Evolutionary conservation across 495 filamentous ascomycete genomes (phyloP).

Genomic region (Penicillium atrosanguineum): DNA sequence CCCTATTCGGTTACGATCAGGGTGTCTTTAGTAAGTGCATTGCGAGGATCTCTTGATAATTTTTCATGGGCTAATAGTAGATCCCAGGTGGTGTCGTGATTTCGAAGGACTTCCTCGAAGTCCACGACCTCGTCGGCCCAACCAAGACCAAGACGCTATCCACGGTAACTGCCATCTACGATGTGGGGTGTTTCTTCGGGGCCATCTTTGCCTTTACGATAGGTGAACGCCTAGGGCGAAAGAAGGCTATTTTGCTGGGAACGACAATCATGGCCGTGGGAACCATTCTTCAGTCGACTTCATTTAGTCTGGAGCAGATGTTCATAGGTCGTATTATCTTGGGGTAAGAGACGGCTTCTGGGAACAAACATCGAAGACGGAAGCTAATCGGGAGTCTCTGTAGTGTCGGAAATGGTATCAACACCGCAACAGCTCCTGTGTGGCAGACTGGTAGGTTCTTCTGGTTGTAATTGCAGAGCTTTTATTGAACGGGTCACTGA

Average conservation of each 20-base stretch:
- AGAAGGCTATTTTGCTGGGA: conserved; percentile 54
- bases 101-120: conserved; percentile 54
- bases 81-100: conserved; percentile 21
- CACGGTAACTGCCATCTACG: conserved; percentile 62
- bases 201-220: conserved; percentile 49
- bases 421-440: conserved; percentile 61
- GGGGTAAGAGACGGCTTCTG: conserved; percentile 17
- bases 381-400: background rate
- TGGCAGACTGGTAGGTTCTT: conserved; percentile 49
- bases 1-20: conserved; percentile 61
- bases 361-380: too few relatives aligned
- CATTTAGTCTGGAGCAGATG: conserved; percentile 58
- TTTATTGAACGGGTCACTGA: background rate
- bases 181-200: conserved; percentile 61
- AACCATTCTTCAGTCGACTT: conserved; percentile 55
- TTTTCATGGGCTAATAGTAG: too few relatives aligned
- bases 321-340: conserved; percentile 59
- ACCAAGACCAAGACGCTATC: conserved; percentile 49
- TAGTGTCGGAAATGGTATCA: conserved; percentile 63
- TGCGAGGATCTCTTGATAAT: background rate
- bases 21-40: conserved; percentile 46
- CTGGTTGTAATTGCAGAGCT: background rate
- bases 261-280: conserved; percentile 60
- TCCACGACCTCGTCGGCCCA: conserved; percentile 46
- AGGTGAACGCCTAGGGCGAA: conserved; percentile 57